phyloP scores from a whole-genome alignment of 192 early-diverging fungal species.

The Coemansia sp. region DNA sequence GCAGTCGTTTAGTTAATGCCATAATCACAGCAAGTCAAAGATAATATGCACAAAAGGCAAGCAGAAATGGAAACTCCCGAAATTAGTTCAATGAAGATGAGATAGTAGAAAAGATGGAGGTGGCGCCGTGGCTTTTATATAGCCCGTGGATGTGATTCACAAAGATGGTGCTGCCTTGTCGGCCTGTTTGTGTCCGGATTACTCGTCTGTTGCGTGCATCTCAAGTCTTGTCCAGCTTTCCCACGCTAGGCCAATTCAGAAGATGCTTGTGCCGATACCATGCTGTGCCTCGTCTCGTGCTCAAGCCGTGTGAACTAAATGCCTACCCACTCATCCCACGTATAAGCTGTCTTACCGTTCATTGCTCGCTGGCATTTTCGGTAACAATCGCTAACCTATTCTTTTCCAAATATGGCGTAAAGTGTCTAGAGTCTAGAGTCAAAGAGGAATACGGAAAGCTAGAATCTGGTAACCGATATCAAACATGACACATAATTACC shows the following conservation, averaged over 20 bases:
- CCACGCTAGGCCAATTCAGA: slow-evolving; percentile 1
- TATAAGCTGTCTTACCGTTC: background rate
- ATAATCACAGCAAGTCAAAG: slow-evolving; percentile 1
- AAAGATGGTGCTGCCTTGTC: background rate
- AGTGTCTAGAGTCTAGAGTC: too few relatives aligned
- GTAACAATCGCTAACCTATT: background rate
- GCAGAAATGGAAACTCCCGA: background rate
- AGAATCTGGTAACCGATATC: background rate
- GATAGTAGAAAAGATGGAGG: slow-evolving; percentile 2
- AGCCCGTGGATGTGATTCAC: slow-evolving; percentile 8
- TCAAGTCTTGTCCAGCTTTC: background rate
- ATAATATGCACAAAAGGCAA: background rate
- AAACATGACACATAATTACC: background rate
- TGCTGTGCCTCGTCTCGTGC: background rate
- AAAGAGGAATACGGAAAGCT: background rate
- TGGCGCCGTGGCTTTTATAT: slow-evolving; percentile 2
- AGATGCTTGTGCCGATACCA: background rate
- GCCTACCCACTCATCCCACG: background rate
- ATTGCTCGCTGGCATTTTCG: background rate
- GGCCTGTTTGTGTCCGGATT: background rate
- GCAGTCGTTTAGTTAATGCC: slow-evolving; percentile 8
- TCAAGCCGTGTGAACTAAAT: background rate
- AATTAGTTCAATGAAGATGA: background rate
- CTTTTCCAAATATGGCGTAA: background rate
- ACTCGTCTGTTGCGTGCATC: background rate